These are phyloP conservation scores for Camelina laxa DNA, from an alignment of 345 rosid species.

Conservation along the genomic window DNA sequence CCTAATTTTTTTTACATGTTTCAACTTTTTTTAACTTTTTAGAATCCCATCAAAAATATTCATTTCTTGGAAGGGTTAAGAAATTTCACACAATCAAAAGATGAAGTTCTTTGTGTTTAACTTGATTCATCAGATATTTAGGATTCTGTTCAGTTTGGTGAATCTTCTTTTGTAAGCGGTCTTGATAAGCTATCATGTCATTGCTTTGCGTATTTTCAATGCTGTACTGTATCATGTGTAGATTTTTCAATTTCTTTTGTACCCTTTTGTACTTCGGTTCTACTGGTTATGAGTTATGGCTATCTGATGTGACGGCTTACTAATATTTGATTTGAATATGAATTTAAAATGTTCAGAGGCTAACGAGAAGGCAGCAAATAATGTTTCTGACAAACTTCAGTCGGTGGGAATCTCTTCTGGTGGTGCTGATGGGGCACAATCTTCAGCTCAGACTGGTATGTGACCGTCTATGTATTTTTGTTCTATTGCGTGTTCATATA, in stretches of 20 bases:
- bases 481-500: neutral
- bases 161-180: neutral
- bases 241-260: too few relatives aligned
- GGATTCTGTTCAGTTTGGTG: neutral
- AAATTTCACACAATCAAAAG: neutral
- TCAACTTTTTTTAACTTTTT: too few relatives aligned
- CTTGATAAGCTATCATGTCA: neutral
- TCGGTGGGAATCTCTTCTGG: constrained; percentile 66
- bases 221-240: too few relatives aligned
- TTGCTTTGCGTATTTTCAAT: neutral
- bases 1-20: constrained; percentile 12
- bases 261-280: too few relatives aligned
- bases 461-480: neutral
- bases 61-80: neutral
- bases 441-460: constrained; percentile 51
- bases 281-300: too few relatives aligned
- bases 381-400: constrained; percentile 72
- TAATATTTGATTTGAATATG: neutral
- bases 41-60: too few relatives aligned
- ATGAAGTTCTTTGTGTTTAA: neutral
- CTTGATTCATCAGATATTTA: neutral
- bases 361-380: constrained; percentile 63
- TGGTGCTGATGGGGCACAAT: constrained; percentile 55
- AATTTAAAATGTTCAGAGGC: constrained; percentile 52
- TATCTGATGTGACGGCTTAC: neutral